Evolutionary conservation across 805 yeast species (phyloP).

Genomic region (Metschnikowia continentalis): DNA sequence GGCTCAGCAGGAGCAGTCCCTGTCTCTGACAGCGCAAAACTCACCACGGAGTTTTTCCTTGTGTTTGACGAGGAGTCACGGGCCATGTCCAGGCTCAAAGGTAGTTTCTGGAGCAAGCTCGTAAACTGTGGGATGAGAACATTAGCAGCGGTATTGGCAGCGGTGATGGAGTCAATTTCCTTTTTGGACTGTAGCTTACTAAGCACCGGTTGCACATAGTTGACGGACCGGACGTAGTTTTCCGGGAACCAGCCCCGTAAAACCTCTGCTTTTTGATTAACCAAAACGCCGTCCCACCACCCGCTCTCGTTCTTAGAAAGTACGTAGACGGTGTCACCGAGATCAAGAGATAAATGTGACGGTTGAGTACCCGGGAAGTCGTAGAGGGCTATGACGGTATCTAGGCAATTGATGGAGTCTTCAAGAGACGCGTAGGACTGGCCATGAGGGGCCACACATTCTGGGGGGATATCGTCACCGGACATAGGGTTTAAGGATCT

Average conservation of each 20-base stretch:
- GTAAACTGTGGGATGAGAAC: conserved; percentile 42
- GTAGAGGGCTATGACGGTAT: conserved; percentile 55
- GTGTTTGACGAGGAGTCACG: conserved; percentile 31
- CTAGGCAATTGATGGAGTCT: conserved; percentile 36
- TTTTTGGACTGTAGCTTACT: conserved; percentile 35
- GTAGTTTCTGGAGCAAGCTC: conserved; percentile 32
- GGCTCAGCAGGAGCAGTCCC: conserved; percentile 20
- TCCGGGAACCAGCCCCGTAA: conserved; percentile 85
- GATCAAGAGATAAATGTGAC: conserved; percentile 46
- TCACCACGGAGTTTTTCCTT: conserved; percentile 46
- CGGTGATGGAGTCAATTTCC: conserved; percentile 41
- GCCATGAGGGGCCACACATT: conserved; percentile 31
- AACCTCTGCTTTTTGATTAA: conserved; percentile 35
- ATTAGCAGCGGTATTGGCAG: conserved; percentile 45
- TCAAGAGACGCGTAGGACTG: conserved; percentile 12
- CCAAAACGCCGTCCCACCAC: conserved; percentile 83
- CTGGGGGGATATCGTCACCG: conserved; percentile 39
- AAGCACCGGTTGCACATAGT: conserved; percentile 40
- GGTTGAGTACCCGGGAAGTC: conserved; percentile 52
- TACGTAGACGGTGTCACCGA: conserved; percentile 73
- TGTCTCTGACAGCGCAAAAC: conserved; percentile 45
- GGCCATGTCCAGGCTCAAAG: conserved; percentile 25
- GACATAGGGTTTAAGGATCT: conserved; percentile 2
- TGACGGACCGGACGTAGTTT: conserved; percentile 49
- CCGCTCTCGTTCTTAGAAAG: conserved; percentile 58